phyloP scores from a whole-genome alignment of 805 yeast genomes.

The Saccharomycopsis fodiens region DNA sequence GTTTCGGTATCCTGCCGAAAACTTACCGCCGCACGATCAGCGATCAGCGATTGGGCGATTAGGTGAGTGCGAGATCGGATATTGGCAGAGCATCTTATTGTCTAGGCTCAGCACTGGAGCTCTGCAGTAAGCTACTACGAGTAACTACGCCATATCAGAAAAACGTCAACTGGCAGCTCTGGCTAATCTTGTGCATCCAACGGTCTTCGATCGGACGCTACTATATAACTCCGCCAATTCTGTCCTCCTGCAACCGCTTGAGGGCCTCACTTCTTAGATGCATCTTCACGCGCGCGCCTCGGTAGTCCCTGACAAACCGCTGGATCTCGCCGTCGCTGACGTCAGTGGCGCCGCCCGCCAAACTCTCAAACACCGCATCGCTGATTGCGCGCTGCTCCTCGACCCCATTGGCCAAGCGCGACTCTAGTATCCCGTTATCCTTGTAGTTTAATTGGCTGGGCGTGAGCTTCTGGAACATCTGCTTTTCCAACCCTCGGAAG shows the following conservation, averaged over 20 bases:
- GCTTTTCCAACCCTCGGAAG: slow-evolving; percentile 6
- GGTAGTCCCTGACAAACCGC: slow-evolving; percentile 11
- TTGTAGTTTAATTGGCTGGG: slow-evolving; percentile 13
- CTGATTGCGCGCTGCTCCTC: slow-evolving; percentile 8
- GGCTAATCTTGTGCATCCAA: too few relatives aligned
- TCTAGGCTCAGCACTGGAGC: too few relatives aligned
- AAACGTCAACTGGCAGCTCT: too few relatives aligned
- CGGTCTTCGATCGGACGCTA: too few relatives aligned
- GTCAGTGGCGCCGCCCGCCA: slow-evolving; percentile 1
- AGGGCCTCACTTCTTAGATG: slow-evolving; percentile 8
- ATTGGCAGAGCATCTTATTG: too few relatives aligned
- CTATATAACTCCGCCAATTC: slow-evolving; percentile 15
- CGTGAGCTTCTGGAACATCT: slow-evolving; percentile 8
- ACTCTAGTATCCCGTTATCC: slow-evolving; percentile 9
- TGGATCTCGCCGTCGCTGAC: not conserved
- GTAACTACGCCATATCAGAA: too few relatives aligned
- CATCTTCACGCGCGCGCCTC: not conserved
- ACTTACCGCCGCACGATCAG: too few relatives aligned
- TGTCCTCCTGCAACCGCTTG: slow-evolving; percentile 12
- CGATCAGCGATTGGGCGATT: too few relatives aligned
- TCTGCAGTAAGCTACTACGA: too few relatives aligned
- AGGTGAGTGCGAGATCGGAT: too few relatives aligned
- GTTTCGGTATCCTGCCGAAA: too few relatives aligned
- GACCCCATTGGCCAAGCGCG: slow-evolving; percentile 4
- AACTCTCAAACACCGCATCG: slow-evolving; percentile 3